These are phyloP conservation scores for Chenopodium suecicum DNA, from an alignment of 148 eudicot species.

Conservation along the genomic window DNA sequence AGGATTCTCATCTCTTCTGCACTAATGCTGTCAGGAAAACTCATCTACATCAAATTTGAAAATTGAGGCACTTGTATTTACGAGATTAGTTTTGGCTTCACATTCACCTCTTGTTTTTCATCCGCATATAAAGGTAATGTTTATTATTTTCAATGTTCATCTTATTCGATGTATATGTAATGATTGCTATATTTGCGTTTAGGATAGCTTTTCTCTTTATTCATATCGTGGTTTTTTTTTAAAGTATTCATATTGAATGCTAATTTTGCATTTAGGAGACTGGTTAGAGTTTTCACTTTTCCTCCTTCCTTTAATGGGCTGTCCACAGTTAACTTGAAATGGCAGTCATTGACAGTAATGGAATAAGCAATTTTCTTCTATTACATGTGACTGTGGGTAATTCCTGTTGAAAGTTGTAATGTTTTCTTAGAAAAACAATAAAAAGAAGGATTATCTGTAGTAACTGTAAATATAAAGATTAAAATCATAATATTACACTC, in stretches of 20 bases:
- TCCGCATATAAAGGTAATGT: slow-evolving; percentile 72
- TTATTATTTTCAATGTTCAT: background rate
- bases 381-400: background rate
- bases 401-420: no score
- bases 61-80: slow-evolving; percentile 83
- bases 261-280: background rate
- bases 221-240: background rate
- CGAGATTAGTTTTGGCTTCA: slow-evolving; percentile 78
- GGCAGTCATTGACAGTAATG: background rate
- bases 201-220: background rate
- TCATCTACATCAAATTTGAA: slow-evolving; percentile 90
- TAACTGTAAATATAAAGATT: background rate
- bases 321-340: background rate
- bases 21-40: slow-evolving; percentile 60
- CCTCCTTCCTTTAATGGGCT: background rate
- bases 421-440: background rate
- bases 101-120: slow-evolving; percentile 92
- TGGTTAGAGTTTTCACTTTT: background rate
- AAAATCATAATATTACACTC: background rate
- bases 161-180: background rate
- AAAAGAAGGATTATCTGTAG: background rate
- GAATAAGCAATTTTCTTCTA: background rate
- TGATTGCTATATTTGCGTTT: background rate
- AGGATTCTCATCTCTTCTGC: slow-evolving; percentile 7
- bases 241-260: no score